These are phyloP conservation scores for Parastagonospora avenae DNA, from an alignment of 2,329 filamentous ascomycete species.

Conservation along the genomic window DNA sequence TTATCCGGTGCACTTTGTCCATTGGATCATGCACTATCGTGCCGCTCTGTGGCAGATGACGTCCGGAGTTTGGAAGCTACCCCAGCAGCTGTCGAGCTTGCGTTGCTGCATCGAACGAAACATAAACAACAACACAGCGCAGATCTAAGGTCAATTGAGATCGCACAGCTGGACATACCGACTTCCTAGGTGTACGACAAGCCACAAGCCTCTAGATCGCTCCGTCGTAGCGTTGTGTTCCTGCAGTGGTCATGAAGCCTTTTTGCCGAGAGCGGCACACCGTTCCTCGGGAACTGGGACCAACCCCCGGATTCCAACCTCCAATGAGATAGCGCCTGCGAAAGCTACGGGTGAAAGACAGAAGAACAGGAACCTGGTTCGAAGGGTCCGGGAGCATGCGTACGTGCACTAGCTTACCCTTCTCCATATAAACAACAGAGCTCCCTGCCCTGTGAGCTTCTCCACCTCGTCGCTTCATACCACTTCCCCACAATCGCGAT, in stretches of 20 bases:
- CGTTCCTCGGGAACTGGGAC: slow-evolving; percentile 19
- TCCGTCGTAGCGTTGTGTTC: slow-evolving; percentile 22
- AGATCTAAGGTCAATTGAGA: background rate
- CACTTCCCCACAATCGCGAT: slow-evolving; percentile 17
- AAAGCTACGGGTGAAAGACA: slow-evolving; percentile 11
- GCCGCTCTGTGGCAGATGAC: slow-evolving; percentile 6
- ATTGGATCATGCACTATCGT: background rate
- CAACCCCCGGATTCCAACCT: slow-evolving; percentile 1
- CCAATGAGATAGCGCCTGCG: background rate
- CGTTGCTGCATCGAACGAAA: background rate
- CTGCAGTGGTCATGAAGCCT: slow-evolving; percentile 26
- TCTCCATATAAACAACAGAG: slow-evolving; percentile 18
- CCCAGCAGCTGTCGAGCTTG: background rate
- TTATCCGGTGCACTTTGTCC: slow-evolving; percentile 4
- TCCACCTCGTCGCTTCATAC: slow-evolving; percentile 21
- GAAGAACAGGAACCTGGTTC: slow-evolving; percentile 18
- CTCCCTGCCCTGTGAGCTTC: slow-evolving; percentile 7
- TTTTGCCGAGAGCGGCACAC: slow-evolving; percentile 31
- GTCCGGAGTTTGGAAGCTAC: slow-evolving; percentile 8
- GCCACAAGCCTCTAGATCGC: background rate
- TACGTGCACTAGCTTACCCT: slow-evolving; percentile 16
- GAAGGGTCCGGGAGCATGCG: slow-evolving; percentile 10
- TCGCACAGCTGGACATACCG: background rate
- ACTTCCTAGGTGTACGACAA: background rate
- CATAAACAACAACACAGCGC: background rate